Evolutionary conservation across 441 rosid species (phyloP), one percentile per base, ranked within the genome.

Genomic region (Rhodomyrtus psidioides): DNA sequence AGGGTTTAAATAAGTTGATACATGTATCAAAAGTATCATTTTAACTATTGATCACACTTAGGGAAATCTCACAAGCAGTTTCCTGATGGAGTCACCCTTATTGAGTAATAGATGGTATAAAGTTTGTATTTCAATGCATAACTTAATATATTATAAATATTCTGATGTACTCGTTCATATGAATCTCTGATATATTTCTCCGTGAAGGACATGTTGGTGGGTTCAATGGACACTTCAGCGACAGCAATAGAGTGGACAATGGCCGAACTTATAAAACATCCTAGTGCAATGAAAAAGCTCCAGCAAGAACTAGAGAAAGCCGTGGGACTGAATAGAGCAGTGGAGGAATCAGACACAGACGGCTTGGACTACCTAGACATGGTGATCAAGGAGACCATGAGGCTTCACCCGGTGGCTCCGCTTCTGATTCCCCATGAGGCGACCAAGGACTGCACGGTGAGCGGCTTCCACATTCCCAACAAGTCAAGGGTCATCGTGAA

Each of bases 341-440:
- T 91, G 3, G 90, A 90, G 59, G 94, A 91, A 85, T 88, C 89
- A 17, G 92, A 91, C 53, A 23, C 90, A 55, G 87, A 84, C 14
- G 87, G 81, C 82, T 34, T 88, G 81, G 51, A 84, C 16, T 92
- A 89, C 86, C 27, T 92, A 12, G 46, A 89, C 57, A 87, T 90
- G 90, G 92, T 87, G 21, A 86, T 91, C 56, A 90, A 91, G 81
- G 92, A 91, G 88, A 85, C 83, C 44, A 76, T 90, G 12, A 86
- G 92, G 86, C 87, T 92, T 14, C 91, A 92, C 56, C 90, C 92
- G 12, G 90, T 90, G 14, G 90, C 75, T 15, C 92, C 93, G n/a
- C 84, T 92, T 74, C 55, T 91, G 19, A 0, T 89, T 30, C 91
- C 92, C 26, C 92, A 85, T 23, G 86, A 82, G 56, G 81, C 91